Evolutionary conservation across 768 basidiomycete species (phyloP), one percentile per base, ranked within the genome.

Genomic region (Kockovaella imperatae): DNA sequence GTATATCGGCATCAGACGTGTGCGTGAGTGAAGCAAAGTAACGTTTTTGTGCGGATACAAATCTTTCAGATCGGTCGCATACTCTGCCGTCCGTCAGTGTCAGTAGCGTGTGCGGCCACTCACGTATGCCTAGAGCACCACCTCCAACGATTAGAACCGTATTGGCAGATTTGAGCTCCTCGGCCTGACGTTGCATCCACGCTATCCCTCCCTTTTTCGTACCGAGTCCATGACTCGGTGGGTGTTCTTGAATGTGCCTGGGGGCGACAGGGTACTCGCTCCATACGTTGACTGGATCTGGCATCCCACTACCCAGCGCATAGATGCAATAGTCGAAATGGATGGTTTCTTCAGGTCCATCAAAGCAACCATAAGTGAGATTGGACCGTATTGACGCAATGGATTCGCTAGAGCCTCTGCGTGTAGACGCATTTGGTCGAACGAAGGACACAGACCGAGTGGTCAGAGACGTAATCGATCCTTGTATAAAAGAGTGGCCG

Each of bases 141-240:
- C 69, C 72, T n/a, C 73, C 73, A 38, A 74, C 64, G n/a, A 73
- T 57, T 14, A 73, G 42, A 13, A 74, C 63, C 31, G 60, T 64
- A 38, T 63, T 44, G 3, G 65, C 62, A 21, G 54, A 51, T 52
- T 60, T 54, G 15, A 69, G 55, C 35, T 52, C 53, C 34, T 58
- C 52, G 11, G 63, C 67, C 29, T 64, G 55, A 26, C 59, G 47
- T 44, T 64, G 45, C 60, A 74, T 61, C 54, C 65, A 70, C 26
- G 56, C 51, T 8, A 67, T 44, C 7, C 71, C 72, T 25, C 61
- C 51, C 29, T 45, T 51, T 56, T 74, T 74, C 18, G 53, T 57
- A 5, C 71, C 67, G 20, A 53, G 42, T 1, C 55, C 47, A 14
- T 42, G 23, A n/a, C n/a, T n/a, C n/a, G n/a, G n/a, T n/a, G n/a